Evolutionary conservation across 345 rosid species (phyloP), one percentile per base, ranked within the genome.

Genomic region (Gossypium mustelinum): DNA sequence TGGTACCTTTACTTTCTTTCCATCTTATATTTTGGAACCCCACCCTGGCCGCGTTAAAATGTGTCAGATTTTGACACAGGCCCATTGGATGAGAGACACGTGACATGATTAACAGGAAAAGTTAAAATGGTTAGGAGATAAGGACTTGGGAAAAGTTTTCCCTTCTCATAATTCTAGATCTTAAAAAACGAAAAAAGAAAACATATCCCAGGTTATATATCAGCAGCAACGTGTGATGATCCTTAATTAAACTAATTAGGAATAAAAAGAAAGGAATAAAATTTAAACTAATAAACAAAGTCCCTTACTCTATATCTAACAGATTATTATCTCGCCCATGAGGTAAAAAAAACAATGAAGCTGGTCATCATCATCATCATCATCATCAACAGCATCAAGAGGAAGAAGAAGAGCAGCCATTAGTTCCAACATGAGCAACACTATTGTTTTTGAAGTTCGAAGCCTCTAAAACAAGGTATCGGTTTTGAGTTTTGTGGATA

Each of bases 391-490:
- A 63, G 25, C 66, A 52, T 45, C 57, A 76, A 66, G 82, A 85
- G 57, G 88, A 87, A 27, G 87, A 79, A n/a, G 90, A 87, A 47
- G 85, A 87, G 72, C 85, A 87, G 70, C 86, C 89, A 82, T 81
- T 80, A 51, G 86, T 78, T 20, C 72, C 83, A 20, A 70, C 70
- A 70, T 76, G 75, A 24, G 80, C 82, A n/a, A 69, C 74, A 66
- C 77, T 66, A 27, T 75, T 81, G 68, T 64, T 76, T 63, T 72
- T 76, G 16, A 76, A 80, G 50, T 78, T 34, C 41, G 41, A 34
- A 34, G 41, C 41, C 41, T 34, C 41, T 34, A 34, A 5, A 34
- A 5, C 41, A 34, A 34, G 1, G 41, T 34, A 34, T 34, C 1
- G 41, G 1, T 34, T 34, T 34, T 34, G 41, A 34, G 41, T 34